These are phyloP conservation scores for Rhizopogon vesiculosus DNA, from an alignment of 768 basidiomycete species.

Conservation along the genomic window DNA sequence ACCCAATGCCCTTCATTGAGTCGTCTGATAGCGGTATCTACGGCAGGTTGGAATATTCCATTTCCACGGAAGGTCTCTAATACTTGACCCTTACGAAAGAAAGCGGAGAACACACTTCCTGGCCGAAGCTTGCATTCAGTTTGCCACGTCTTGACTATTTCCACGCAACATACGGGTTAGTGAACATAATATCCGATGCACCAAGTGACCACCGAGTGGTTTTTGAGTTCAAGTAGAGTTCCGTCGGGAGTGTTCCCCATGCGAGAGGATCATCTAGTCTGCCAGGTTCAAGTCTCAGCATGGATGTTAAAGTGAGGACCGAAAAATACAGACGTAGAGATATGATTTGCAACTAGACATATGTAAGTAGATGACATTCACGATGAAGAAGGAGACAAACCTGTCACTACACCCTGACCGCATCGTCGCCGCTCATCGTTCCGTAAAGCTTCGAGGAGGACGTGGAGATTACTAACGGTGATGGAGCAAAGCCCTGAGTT, in stretches of 20 bases:
- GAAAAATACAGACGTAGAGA: slow-evolving; percentile 67
- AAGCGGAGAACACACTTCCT: slow-evolving; percentile 73
- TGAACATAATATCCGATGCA: slow-evolving; percentile 92
- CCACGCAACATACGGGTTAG: slow-evolving; percentile 64
- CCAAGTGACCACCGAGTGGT: slow-evolving; percentile 89
- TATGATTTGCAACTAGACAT: slow-evolving; percentile 80
- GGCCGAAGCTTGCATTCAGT: slow-evolving; percentile 16
- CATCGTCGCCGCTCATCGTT: slow-evolving; percentile 32
- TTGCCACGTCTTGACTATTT: not conserved
- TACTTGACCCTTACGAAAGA: slow-evolving; percentile 88
- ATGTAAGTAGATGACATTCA: slow-evolving; percentile 1
- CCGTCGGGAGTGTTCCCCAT: slow-evolving; percentile 82
- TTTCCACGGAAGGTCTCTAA: slow-evolving; percentile 90
- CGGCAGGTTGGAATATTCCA: slow-evolving; percentile 83
- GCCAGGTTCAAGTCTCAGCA: slow-evolving; percentile 7
- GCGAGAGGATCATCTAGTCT: slow-evolving; percentile 80
- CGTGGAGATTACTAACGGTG: slow-evolving; percentile 64
- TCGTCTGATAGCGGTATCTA: slow-evolving; percentile 78
- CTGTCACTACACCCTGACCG: slow-evolving; percentile 69
- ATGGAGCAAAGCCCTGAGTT: slow-evolving; percentile 62
- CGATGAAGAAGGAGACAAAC: slow-evolving; percentile 34
- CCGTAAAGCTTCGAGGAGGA: slow-evolving; percentile 58
- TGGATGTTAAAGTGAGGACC: not conserved
- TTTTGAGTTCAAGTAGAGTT: slow-evolving; percentile 51
- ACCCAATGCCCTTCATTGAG: slow-evolving; percentile 88